These are phyloP conservation scores for Lithospermum erythrorhizon DNA, from an alignment of 257 asterid species.

Conservation along the genomic window DNA sequence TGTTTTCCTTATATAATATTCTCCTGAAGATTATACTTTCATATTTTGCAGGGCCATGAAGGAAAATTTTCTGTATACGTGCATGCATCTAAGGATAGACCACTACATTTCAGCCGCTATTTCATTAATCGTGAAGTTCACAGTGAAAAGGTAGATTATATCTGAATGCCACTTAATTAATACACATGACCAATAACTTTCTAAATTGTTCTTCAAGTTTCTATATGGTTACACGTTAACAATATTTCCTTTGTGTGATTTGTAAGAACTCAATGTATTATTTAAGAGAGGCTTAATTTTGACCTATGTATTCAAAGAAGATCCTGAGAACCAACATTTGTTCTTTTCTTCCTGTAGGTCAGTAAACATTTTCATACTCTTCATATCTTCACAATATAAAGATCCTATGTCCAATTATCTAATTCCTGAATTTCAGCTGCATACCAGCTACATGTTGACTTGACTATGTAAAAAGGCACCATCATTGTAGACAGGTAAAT, in stretches of 20 bases:
- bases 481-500: slow-evolving; percentile 81
- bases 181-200: not conserved
- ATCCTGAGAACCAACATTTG: slow-evolving; percentile 75
- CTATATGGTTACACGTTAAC: not conserved
- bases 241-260: slow-evolving; percentile 36
- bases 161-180: not conserved
- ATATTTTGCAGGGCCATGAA: slow-evolving; percentile 81
- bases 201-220: not conserved
- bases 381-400: slow-evolving; percentile 3
- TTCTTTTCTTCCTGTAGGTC: slow-evolving; percentile 97
- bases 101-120: slow-evolving; percentile 94
- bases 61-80: slow-evolving; percentile 92
- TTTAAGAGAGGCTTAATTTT: slow-evolving; percentile 91
- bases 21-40: not conserved
- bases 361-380: slow-evolving; percentile 1
- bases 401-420: slow-evolving; percentile 15
- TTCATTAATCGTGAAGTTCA: slow-evolving; percentile 85
- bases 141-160: slow-evolving; percentile 54
- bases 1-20: no score
- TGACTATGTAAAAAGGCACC: slow-evolving; percentile 79
- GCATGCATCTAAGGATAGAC: slow-evolving; percentile 90
- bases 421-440: slow-evolving; percentile 62
- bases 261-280: slow-evolving; percentile 96
- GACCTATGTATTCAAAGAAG: slow-evolving; percentile 77
- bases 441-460: slow-evolving; percentile 79